Conservation (phyloP, 306 rosid genomes). For the Cucumis melo region DNA sequence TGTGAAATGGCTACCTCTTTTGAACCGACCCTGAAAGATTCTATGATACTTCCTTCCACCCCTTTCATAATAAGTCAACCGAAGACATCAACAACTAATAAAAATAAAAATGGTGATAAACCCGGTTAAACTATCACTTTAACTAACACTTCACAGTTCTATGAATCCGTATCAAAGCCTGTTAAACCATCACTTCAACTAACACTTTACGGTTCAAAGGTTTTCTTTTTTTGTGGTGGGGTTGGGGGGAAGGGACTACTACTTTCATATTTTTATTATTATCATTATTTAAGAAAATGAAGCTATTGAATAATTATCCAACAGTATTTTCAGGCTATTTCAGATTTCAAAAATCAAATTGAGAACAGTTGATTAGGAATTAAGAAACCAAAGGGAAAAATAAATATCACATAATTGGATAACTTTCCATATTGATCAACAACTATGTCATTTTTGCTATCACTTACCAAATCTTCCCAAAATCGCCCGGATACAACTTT, state of each 20-base stretch:
- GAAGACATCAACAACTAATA: too few relatives aligned
- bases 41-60: too few relatives aligned
- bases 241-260: background rate
- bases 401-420: background rate
- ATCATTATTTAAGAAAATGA: background rate
- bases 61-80: too few relatives aligned
- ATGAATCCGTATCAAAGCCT: too few relatives aligned
- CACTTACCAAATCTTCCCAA: conserved; percentile 89
- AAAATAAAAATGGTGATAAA: too few relatives aligned
- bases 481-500: conserved; percentile 82
- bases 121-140: background rate
- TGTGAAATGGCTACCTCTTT: too few relatives aligned
- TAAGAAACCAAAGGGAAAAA: background rate
- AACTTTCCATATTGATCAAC: background rate
- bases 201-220: background rate
- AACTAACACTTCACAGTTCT: background rate
- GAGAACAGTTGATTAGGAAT: background rate
- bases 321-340: background rate
- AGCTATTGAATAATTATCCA: background rate
- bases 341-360: background rate
- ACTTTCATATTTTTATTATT: background rate
- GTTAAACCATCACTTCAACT: background rate
- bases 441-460: background rate
- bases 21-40: too few relatives aligned
- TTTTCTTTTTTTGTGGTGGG: background rate